Evolutionary conservation across 1,284 basidiomycete species (phyloP), one percentile per base, ranked within the genome.

Genomic region (Boletus smithii): DNA sequence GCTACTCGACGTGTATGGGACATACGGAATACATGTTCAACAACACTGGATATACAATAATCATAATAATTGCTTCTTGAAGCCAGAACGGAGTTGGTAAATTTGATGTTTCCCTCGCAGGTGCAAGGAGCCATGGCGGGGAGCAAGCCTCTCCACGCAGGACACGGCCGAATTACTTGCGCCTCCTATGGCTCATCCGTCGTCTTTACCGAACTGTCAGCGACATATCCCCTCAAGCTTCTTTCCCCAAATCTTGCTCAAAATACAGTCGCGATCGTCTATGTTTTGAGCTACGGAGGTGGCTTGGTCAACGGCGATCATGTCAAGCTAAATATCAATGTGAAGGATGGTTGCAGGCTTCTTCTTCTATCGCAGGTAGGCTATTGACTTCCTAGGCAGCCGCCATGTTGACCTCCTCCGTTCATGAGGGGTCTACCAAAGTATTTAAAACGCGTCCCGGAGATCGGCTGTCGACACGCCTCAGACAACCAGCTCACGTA

Each of bases 221-320:
- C 86, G 36, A 77, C 83, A 3, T 98, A 97, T 65, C 95, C 95
- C 3, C 76, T 98, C 58, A 97, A 97, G 69, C 78, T 98, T 18
- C 75, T 97, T 51, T 84, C 89, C 3, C 91, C 93, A 1, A 74
- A 73, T 46, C 65, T 77, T 18, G 54, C 64, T 10, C 69, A 72
- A 35, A 63, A 70, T 32, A 66, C 71, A 0, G 74, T 93, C 13
- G 85, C 81, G 6, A 73, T 88, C 39, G 80, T 85, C 17, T 98
- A 97, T 62, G 73, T 92, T 23, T 70, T 97, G 44, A 85, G 83
- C 18, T 98, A 98, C 58, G 95, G 95, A 1, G 95, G 95, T 11
- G 95, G 95, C 1, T 77, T 98, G 5, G 91, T 99, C 23, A 83
- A 86, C 5, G 95, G 95, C 0, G 95, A 99, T 70, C 68, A 72